Conservation (phyloP, 2,329 filamentous ascomycete species). For the Chrysosporium queenslandicum region DNA sequence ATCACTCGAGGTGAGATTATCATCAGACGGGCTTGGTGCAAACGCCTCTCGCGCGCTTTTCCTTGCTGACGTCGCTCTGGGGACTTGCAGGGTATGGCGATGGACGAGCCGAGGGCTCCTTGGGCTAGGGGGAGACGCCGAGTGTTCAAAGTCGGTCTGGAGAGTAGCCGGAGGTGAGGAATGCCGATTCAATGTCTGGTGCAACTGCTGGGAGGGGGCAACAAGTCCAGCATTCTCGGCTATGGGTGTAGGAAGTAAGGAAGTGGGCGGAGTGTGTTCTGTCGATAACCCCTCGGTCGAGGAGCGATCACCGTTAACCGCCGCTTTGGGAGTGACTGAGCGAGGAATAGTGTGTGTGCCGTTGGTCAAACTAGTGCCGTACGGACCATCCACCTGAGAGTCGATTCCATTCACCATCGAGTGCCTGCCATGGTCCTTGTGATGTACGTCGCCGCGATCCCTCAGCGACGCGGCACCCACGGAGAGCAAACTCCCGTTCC, state of each 20-base stretch:
- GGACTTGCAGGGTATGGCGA: conserved; percentile 80
- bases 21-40: conserved; percentile 37
- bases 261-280: conserved; percentile 24
- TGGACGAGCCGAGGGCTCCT: conserved; percentile 57
- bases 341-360: conserved; percentile 8
- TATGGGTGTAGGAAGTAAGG: conserved; percentile 22
- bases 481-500: conserved; percentile 17
- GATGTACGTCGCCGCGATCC: conserved; percentile 14
- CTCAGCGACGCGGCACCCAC: conserved; percentile 16
- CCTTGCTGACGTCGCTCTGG: conserved; percentile 55
- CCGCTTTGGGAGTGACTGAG: conserved; percentile 23
- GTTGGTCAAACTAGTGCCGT: neutral
- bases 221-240: conserved; percentile 27
- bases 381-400: neutral
- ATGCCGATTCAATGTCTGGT: conserved; percentile 6
- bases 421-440: conserved; percentile 3
- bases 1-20: conserved; percentile 60
- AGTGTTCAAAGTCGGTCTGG: conserved; percentile 12
- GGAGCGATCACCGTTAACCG: conserved; percentile 27
- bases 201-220: conserved; percentile 25
- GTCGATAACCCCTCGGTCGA: conserved; percentile 27
- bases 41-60: conserved; percentile 55
- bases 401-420: conserved; percentile 6
- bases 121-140: conserved; percentile 30
- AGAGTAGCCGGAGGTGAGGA: conserved; percentile 11